These are phyloP conservation scores for Aureobasidium sp. DNA, from an alignment of 2,329 filamentous ascomycete genomes.

Conservation along the genomic window DNA sequence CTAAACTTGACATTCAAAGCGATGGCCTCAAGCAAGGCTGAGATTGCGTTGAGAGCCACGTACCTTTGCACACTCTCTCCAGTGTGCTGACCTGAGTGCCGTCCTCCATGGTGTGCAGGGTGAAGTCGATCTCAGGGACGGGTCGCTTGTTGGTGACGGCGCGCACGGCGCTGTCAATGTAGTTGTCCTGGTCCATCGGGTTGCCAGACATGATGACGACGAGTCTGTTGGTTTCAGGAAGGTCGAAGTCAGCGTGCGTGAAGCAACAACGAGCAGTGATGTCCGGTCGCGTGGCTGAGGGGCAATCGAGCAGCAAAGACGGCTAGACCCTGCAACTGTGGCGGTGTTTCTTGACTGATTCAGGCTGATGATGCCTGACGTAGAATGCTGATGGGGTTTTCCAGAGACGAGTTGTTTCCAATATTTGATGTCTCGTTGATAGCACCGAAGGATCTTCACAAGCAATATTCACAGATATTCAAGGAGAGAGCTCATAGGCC, in stretches of 20 bases:
- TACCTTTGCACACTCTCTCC: conserved; percentile 98
- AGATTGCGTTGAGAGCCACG: no score
- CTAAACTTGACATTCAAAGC: no score
- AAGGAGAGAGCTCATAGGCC: neutral
- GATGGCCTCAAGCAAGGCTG: no score
- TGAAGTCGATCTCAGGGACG: conserved; percentile 96
- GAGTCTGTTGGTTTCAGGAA: neutral
- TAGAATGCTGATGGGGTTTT: neutral
- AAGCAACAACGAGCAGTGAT: conserved; percentile 4
- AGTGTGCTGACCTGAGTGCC: conserved; percentile 88
- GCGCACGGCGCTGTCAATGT: conserved; percentile 79
- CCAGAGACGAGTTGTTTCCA: neutral
- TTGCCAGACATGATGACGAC: conserved; percentile 27
- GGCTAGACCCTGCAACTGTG: conserved; percentile 15
- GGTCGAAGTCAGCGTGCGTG: conserved; percentile 5
- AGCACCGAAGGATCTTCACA: neutral
- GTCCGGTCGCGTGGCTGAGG: conserved; percentile 15
- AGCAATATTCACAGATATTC: neutral
- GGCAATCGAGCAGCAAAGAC: conserved; percentile 13
- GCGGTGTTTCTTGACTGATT: conserved; percentile 14
- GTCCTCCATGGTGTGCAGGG: conserved; percentile 97
- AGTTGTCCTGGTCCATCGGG: conserved; percentile 33
- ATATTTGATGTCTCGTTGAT: neutral
- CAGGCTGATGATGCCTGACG: conserved; percentile 15
- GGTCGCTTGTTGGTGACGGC: conserved; percentile 94